Conservation (phyloP, 2,329 filamentous ascomycete species). For the Ascochyta fabae region DNA sequence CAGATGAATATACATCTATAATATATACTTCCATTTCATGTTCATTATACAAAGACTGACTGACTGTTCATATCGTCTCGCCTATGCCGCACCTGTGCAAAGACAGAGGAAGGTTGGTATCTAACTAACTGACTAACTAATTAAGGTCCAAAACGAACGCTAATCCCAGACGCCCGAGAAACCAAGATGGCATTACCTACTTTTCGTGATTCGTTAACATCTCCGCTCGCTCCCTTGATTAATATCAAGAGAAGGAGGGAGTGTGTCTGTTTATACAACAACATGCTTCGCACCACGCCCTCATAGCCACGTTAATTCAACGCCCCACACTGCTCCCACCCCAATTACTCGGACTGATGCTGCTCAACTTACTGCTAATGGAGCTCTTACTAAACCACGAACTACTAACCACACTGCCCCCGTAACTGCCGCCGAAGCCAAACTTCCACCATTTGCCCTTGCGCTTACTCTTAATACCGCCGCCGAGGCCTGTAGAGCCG, state of each 20-base stretch:
- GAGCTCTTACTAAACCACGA: slow-evolving; percentile 47
- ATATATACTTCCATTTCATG: too few relatives aligned
- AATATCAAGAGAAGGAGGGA: too few relatives aligned
- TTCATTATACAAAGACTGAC: too few relatives aligned
- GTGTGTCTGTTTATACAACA: too few relatives aligned
- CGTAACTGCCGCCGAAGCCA: slow-evolving; percentile 20
- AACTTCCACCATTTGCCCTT: slow-evolving; percentile 29
- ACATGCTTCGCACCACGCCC: too few relatives aligned
- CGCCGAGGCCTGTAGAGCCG: slow-evolving; percentile 34
- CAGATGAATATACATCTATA: too few relatives aligned
- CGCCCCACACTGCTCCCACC: slow-evolving; percentile 40
- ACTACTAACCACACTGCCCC: slow-evolving; percentile 41
- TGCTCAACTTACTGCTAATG: slow-evolving; percentile 48
- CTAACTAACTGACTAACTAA: too few relatives aligned
- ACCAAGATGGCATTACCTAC: background rate
- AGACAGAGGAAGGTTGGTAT: too few relatives aligned
- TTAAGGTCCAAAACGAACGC: too few relatives aligned
- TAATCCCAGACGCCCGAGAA: background rate
- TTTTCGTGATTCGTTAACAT: background rate
- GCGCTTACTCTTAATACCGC: slow-evolving; percentile 34
- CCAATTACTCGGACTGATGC: slow-evolving; percentile 43
- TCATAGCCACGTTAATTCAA: background rate
- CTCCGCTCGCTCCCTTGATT: too few relatives aligned
- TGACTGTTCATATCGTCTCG: too few relatives aligned
- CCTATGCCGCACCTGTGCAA: too few relatives aligned